Evolutionary conservation across 2,329 filamentous ascomycete genomes (phyloP).

Genomic region (Alternaria consortialis): DNA sequence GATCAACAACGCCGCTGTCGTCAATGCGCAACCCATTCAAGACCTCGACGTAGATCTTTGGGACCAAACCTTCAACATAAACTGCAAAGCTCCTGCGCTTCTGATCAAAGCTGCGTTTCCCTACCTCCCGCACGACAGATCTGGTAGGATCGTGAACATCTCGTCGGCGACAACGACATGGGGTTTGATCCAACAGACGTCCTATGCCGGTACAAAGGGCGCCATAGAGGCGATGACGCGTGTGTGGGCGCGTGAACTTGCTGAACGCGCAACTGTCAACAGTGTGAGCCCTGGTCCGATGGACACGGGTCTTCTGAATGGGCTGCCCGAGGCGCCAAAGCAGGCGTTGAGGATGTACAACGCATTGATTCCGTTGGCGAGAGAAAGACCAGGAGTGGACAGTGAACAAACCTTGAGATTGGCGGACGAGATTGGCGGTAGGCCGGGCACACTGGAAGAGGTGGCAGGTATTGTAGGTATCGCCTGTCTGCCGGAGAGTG

Average conservation of each 20-base stretch:
- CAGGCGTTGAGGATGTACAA: constrained; percentile 14
- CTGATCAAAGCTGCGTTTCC: constrained; percentile 14
- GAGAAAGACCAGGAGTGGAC: constrained; percentile 11
- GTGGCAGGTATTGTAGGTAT: constrained; percentile 15
- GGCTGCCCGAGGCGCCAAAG: constrained; percentile 8
- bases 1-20: constrained; percentile 16
- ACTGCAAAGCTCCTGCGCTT: constrained; percentile 16
- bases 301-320: constrained; percentile 15
- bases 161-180: constrained; percentile 17
- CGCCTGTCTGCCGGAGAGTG: constrained; percentile 16
- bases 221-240: constrained; percentile 18
- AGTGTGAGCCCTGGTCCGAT: constrained; percentile 14
- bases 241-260: constrained; percentile 14
- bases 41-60: constrained; percentile 14
- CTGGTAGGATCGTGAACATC: constrained; percentile 16
- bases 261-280: constrained; percentile 14
- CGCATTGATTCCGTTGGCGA: constrained; percentile 11
- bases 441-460: constrained; percentile 15
- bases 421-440: constrained; percentile 13
- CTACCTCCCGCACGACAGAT: constrained; percentile 12
- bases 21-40: constrained; percentile 15
- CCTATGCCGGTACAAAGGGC: constrained; percentile 15
- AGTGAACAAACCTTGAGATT: constrained; percentile 8
- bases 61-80: constrained; percentile 17
- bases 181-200: constrained; percentile 16